A percentile compares a stretch with the other conserved stretches of the same genome.
These are phyloP conservation scores for Alternaria panax DNA, from an alignment of 2,329 filamentous ascomycete species.

Conservation along the genomic window DNA sequence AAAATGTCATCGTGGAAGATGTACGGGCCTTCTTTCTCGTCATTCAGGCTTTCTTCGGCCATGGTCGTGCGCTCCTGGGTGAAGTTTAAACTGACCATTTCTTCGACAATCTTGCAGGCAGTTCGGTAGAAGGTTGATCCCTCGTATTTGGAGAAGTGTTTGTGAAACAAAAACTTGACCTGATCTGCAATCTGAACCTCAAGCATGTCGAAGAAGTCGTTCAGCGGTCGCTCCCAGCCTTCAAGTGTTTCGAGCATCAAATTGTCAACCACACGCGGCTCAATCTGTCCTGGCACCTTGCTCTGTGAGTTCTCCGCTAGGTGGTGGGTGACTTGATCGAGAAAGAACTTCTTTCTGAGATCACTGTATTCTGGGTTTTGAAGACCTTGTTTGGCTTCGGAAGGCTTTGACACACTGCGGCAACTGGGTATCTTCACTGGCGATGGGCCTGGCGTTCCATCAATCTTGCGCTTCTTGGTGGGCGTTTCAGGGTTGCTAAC, in stretches of 20 bases:
- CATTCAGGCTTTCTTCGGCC: conserved; percentile 34
- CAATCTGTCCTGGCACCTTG: conserved; percentile 44
- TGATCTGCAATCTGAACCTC: conserved; percentile 14
- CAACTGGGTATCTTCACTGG: conserved; percentile 6
- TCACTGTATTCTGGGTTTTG: conserved; percentile 6
- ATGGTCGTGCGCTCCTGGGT: conserved; percentile 30
- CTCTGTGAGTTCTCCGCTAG: conserved; percentile 37
- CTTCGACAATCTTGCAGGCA: conserved; percentile 31
- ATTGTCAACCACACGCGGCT: conserved; percentile 6
- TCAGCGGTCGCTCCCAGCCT: conserved; percentile 40
- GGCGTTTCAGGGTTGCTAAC: conserved; percentile 19
- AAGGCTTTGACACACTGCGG: neutral
- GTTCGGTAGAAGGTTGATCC: conserved; percentile 40
- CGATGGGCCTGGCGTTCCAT: conserved; percentile 4
- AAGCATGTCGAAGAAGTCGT: conserved; percentile 36
- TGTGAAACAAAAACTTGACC: conserved; percentile 35
- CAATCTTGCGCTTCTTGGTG: conserved; percentile 45
- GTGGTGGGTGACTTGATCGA: conserved; percentile 40
- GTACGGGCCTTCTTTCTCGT: conserved; percentile 49
- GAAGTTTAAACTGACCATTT: conserved; percentile 37
- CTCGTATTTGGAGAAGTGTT: conserved; percentile 39
- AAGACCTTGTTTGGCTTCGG: neutral
- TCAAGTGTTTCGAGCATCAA: conserved; percentile 28
- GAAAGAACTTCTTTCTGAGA: conserved; percentile 25
- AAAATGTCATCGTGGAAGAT: conserved; percentile 38